Conservation (phyloP, 2,329 filamentous ascomycete species). For the Phaeosphaeria sp. region DNA sequence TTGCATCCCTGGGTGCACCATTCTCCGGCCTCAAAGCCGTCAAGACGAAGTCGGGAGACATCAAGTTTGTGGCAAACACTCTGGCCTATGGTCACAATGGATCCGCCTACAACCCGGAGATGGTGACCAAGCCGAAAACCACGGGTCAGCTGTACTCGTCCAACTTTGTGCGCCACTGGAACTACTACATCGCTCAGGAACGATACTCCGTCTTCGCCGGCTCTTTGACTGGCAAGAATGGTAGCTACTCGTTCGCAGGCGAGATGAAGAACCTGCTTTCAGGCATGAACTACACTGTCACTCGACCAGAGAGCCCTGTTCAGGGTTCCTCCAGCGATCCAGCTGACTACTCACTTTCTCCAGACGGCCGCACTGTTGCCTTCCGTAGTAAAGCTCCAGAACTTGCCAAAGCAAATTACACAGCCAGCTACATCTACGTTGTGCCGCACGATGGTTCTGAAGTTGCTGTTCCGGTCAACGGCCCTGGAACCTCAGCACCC, state of each 20-base stretch:
- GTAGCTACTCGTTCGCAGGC: slow-evolving; percentile 35
- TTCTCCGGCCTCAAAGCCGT: slow-evolving; percentile 58
- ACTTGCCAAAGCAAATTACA: slow-evolving; percentile 74
- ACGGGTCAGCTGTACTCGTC: slow-evolving; percentile 74
- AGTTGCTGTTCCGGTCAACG: slow-evolving; percentile 39
- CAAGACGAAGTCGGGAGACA: slow-evolving; percentile 46
- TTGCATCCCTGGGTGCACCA: slow-evolving; percentile 53
- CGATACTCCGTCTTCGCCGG: slow-evolving; percentile 77
- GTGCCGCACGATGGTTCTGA: slow-evolving; percentile 69
- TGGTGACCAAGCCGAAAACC: slow-evolving; percentile 64
- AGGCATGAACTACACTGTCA: slow-evolving; percentile 62
- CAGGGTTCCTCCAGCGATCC: slow-evolving; percentile 75
- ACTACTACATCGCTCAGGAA: slow-evolving; percentile 72
- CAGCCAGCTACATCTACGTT: slow-evolving; percentile 82
- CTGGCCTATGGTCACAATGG: slow-evolving; percentile 70
- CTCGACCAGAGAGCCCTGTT: slow-evolving; percentile 69
- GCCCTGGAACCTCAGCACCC: slow-evolving; percentile 38
- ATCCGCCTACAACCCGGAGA: slow-evolving; percentile 70
- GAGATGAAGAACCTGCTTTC: slow-evolving; percentile 61
- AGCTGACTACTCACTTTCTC: slow-evolving; percentile 77
- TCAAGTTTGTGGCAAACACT: slow-evolving; percentile 60
- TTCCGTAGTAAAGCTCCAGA: slow-evolving; percentile 79
- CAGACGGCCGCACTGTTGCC: slow-evolving; percentile 65
- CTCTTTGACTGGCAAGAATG: slow-evolving; percentile 55
- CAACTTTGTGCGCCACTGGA: slow-evolving; percentile 84